Evolutionary conservation across 2,329 filamentous ascomycete genomes (phyloP), one percentile per base, ranked within the genome.

Genomic region (Cladosporium sp.): DNA sequence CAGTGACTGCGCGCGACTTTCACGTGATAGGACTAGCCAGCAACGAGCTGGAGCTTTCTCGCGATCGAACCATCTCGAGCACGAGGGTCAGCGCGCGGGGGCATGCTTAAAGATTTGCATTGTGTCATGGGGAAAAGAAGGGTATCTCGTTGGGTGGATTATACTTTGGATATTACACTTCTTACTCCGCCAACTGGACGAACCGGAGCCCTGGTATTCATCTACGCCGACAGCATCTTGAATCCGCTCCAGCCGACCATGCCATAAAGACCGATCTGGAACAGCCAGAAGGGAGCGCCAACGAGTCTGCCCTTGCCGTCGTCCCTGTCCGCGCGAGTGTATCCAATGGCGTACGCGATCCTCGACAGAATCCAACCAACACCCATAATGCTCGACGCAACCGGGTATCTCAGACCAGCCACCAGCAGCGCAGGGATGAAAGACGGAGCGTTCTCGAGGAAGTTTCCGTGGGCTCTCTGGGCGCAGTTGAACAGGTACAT

Each of bases 371-470:
- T 68, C 81, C 81, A 84, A 2, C 66, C 63, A 0, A 66, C 66
- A 8, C 78, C 77, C 44, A 80, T 56, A 3, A 66, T 67, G 0
- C 75, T 68, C 2, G 75, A 68, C 3, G 73, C 66, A 28, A 71
- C 61, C 0, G 81, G 81, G 64, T 76, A 81, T 56, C 70, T 70
- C 50, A 83, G 59, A 2, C 81, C 81, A 0, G 76, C 72, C 50
- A 83, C 71, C 14, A 83, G 68, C 61, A 79, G 71, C 44, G 72
- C 72, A 22, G 75, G 68, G 43, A 81, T 72, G 4, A 75, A 74
- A 51, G 74, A 72, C 2, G 75, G 61, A 56, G 78, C 73, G 66
- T 82, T 81, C 69, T 85, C 82, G 59, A 78, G 68, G 68, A 77
- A 82, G 68, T 84, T 83, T 63, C 72, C 71, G 50, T 60, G 56